Evolutionary conservation across 2,329 filamentous ascomycete species (phyloP).

Genomic region (Penicillium sp.): DNA sequence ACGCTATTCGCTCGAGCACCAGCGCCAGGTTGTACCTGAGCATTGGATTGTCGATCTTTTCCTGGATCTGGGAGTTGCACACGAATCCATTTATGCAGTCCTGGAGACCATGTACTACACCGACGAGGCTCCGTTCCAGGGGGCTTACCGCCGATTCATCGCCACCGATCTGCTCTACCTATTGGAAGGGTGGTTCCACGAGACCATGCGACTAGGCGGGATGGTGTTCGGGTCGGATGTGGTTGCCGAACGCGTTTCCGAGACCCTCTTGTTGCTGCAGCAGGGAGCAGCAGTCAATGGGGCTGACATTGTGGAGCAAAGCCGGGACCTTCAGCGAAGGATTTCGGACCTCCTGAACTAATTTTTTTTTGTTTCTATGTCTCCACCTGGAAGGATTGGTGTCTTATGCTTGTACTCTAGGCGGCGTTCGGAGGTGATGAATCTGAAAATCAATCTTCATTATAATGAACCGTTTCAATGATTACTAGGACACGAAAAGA

Average conservation of each 20-base stretch:
- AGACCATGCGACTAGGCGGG: constrained; percentile 56
- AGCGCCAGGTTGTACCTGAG: constrained; percentile 48
- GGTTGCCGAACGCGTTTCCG: constrained; percentile 51
- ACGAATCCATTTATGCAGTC: constrained; percentile 61
- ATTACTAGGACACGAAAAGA: neutral
- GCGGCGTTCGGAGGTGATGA: constrained; percentile 5
- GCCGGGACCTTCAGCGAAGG: constrained; percentile 40
- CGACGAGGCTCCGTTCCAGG: constrained; percentile 65
- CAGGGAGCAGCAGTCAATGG: constrained; percentile 40
- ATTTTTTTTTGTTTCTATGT: constrained; percentile 6
- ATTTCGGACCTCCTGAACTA: constrained; percentile 44
- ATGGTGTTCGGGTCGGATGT: constrained; percentile 61
- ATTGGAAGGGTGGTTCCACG: constrained; percentile 60
- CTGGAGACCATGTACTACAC: constrained; percentile 68
- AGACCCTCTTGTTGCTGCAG: constrained; percentile 48
- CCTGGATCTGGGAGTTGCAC: constrained; percentile 61
- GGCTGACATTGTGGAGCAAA: constrained; percentile 26
- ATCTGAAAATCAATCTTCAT: constrained; percentile 1
- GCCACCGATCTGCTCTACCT: constrained; percentile 64
- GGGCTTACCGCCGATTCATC: constrained; percentile 56
- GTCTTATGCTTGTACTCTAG: constrained; percentile 10
- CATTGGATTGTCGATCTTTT: constrained; percentile 68
- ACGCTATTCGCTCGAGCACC: constrained; percentile 52
- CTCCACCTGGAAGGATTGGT: neutral
- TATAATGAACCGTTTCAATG: neutral